Evolutionary conservation across 1,284 basidiomycete genomes (phyloP).

Genomic region (Ceratobasidium sp.): DNA sequence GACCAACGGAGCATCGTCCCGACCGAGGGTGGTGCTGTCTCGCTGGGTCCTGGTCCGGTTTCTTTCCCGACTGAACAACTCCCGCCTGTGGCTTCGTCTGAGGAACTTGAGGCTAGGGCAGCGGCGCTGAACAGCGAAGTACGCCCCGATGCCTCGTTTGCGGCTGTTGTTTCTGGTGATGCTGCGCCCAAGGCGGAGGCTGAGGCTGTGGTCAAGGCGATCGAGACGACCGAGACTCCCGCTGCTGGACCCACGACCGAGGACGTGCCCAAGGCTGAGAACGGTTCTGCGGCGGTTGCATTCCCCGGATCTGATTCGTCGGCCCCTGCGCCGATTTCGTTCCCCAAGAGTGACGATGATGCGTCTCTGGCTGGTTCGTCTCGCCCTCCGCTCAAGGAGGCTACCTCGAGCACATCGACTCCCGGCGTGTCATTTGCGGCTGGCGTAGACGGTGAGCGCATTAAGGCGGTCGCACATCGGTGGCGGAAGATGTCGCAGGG

Average conservation of each 20-base stretch:
- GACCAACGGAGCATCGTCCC: slow-evolving; percentile 11
- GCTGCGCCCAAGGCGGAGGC: not conserved
- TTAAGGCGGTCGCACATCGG: slow-evolving; percentile 26
- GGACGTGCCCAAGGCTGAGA: no score
- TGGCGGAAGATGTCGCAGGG: slow-evolving; percentile 21
- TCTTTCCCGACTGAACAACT: slow-evolving; percentile 13
- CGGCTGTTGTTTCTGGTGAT: slow-evolving; percentile 28
- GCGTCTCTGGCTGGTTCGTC: slow-evolving; percentile 13
- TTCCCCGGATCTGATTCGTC: slow-evolving; percentile 6
- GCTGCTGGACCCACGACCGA: not conserved
- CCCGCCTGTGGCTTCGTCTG: slow-evolving; percentile 3
- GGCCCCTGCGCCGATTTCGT: not conserved
- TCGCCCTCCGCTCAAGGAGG: slow-evolving; percentile 17
- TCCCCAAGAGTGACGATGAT: slow-evolving; percentile 35
- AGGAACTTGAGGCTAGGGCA: not conserved
- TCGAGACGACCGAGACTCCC: not conserved
- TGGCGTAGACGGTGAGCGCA: slow-evolving; percentile 17
- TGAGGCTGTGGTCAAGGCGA: not conserved
- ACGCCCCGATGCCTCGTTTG: slow-evolving; percentile 31
- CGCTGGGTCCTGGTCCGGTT: slow-evolving; percentile 4
- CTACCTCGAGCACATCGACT: slow-evolving; percentile 4
- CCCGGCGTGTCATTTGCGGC: slow-evolving; percentile 17
- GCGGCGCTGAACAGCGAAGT: slow-evolving; percentile 9
- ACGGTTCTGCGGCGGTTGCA: not conserved
- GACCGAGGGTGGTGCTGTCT: not conserved